Evolutionary conservation across 257 asterid genomes (phyloP), one percentile per base, ranked within the genome.

Genomic region (Sherardia arvensis): DNA sequence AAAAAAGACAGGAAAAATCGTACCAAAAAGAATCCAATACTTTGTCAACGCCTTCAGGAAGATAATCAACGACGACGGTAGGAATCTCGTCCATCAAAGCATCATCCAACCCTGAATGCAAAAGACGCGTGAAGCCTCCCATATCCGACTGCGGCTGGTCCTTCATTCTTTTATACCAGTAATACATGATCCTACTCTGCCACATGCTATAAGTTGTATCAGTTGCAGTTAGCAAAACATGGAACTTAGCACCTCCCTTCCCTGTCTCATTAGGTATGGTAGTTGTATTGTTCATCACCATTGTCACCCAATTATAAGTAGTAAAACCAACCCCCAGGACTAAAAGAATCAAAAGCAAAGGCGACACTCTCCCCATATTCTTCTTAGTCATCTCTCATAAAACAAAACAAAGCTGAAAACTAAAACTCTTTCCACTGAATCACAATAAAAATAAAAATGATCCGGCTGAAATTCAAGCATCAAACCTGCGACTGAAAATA

Each of bases 141-240:
- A 92, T 92, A 66, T 84, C 99, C 11, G 99, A 89, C 77, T 91
- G 91, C 33, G 83, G 82, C 75, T 70, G 20, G 59, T 85, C 90
- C 62, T 61, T 89, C 87, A 85, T 79, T 74, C 76, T 85, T 85
- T 85, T 85, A 75, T 89, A 92, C 99, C 99, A 92, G 75, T 89
- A 92, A 63, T 87, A 92, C 99, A 89, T 89, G 73, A 92, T 69
- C 69, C 99, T 82, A 73, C 95, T 85, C 65, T 92, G 99, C 99
- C 99, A 92, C 77, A 81, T 85, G 71, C 96, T 87, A 67, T 92
- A 92, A 60, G 91, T 79, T 1, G 95, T 91, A 71, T 87, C 94
- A 0, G 97, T 89, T 15, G 97, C 97, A 2, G 99, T 92, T 69
- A 92, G 62, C 9, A 88, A 96, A 69, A 89, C 94, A 70, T 92